These are phyloP conservation scores for Arthrobotrys musiformis DNA, from an alignment of 2,329 filamentous ascomycete genomes.

Conservation along the genomic window DNA sequence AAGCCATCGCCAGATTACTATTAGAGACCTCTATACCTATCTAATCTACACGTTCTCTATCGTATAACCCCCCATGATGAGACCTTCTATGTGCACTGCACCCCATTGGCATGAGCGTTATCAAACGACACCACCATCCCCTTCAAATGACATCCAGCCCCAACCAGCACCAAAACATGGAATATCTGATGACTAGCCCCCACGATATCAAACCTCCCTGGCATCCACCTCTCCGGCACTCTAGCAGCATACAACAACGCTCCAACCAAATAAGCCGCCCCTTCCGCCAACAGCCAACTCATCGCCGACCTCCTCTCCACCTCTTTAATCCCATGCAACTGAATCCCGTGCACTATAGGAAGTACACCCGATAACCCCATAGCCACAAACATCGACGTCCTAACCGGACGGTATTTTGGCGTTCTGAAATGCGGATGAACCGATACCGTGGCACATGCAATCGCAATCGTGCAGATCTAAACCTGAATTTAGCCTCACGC, in stretches of 20 bases:
- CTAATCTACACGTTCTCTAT: not conserved
- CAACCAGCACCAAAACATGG: slow-evolving; percentile 85
- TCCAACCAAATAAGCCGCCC: slow-evolving; percentile 83
- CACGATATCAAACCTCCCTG: slow-evolving; percentile 86
- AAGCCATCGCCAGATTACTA: not conserved
- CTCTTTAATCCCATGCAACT: slow-evolving; percentile 73
- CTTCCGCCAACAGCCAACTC: slow-evolving; percentile 81
- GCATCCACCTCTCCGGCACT: slow-evolving; percentile 81
- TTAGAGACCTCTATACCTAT: not conserved
- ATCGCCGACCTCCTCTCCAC: slow-evolving; percentile 81
- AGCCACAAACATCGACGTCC: slow-evolving; percentile 87
- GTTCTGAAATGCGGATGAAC: slow-evolving; percentile 85
- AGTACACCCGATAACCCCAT: slow-evolving; percentile 86
- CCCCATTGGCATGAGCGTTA: slow-evolving; percentile 73
- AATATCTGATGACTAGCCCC: slow-evolving; percentile 97
- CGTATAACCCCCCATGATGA: not conserved
- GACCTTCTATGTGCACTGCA: not conserved
- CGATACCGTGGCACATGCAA: slow-evolving; percentile 80
- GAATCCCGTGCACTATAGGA: slow-evolving; percentile 81
- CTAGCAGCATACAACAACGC: slow-evolving; percentile 87
- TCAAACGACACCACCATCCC: slow-evolving; percentile 88
- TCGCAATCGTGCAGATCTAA: slow-evolving; percentile 80
- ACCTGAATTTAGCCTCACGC: not conserved
- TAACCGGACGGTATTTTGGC: slow-evolving; percentile 82
- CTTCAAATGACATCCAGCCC: slow-evolving; percentile 81